Evolutionary conservation across 2,329 filamentous ascomycete species (phyloP).

Genomic region (Oidium heveae): DNA sequence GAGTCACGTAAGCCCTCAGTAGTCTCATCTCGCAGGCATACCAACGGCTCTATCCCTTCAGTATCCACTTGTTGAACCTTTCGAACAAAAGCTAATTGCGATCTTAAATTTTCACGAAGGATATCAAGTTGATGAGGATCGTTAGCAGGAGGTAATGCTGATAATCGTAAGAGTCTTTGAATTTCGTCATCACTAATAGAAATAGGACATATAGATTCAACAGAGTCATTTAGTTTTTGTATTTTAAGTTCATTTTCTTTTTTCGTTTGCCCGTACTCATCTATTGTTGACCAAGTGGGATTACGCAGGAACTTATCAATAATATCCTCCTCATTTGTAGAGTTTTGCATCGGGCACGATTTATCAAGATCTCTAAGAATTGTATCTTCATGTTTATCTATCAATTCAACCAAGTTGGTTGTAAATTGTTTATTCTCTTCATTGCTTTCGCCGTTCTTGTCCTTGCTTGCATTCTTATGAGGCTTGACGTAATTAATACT

Average conservation of each 20-base stretch:
- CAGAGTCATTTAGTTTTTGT: constrained; percentile 21
- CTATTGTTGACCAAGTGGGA: constrained; percentile 64
- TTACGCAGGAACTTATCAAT: constrained; percentile 28
- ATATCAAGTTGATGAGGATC: constrained; percentile 29
- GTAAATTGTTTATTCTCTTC: no score
- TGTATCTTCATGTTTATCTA: neutral
- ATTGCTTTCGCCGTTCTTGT: no score
- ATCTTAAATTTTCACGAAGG: constrained; percentile 45
- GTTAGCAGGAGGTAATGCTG: constrained; percentile 54
- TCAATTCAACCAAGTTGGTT: neutral
- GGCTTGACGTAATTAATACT: no score
- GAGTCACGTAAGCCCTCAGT: constrained; percentile 24
- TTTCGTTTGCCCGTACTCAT: constrained; percentile 28
- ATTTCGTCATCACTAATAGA: constrained; percentile 36
- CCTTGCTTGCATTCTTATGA: no score
- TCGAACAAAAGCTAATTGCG: constrained; percentile 77
- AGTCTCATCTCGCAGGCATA: constrained; percentile 63
- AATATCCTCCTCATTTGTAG: neutral
- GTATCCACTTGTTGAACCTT: constrained; percentile 64
- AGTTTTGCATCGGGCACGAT: neutral
- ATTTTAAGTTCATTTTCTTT: constrained; percentile 18
- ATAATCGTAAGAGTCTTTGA: constrained; percentile 66
- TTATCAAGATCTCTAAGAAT: neutral
- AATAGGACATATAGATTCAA: constrained; percentile 4
- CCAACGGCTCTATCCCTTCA: constrained; percentile 42